Base-by-base conservation (phyloP, 2,329 filamentous ascomycete species). In the Parascedosporium putredinis region DNA sequence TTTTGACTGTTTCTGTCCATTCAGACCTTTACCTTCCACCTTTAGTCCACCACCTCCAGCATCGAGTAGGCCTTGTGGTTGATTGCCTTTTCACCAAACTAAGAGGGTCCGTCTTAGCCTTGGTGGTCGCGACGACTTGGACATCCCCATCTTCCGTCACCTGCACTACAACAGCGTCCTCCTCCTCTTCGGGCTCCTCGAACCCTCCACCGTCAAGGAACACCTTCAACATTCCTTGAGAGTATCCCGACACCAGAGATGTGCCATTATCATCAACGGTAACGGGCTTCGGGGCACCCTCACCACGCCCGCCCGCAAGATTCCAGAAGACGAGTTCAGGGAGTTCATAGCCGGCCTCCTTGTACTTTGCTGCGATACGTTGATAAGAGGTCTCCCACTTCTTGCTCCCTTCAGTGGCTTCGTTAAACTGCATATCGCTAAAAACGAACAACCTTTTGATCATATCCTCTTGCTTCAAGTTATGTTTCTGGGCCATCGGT, bases 301-400 rank as follows among this genome's bases (percentile, higher is more conserved):
- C 59, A 18, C 56, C 61, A 24, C 56, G 59, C 0, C 66, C 64
- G 7, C 67, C 71, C 0, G 74, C 74, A 16, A 81, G 63, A 55
- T 80, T 79, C 78, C 77, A 81, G 58, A 78, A 81, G 3, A 81
- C 64, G n/a, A 82, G 61, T 58, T 76, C 68, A 0, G 78, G 78
- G 62, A 81, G 66, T 50, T 78, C 70, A 55, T 81, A 81, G 0
- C 78, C 77, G 2, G 70, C 69, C 0, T 66, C 59, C 9, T 62
- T 57, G 58, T 67, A 81, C 36, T 62, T 59, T 18, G 52, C 52
- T 57, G 72, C 63, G 58, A 82, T 70, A 4, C 71, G 66, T 55
- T 76, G 69, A 56, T 70, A 77, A 2, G 72, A 73, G 0, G 69
- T 71, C 3, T 57, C 60, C 70, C 72, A 76, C 10, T 45, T 31